Base-by-base conservation (phyloP, 2,329 filamentous ascomycete species). In the Herpotrichia juniperi region DNA sequence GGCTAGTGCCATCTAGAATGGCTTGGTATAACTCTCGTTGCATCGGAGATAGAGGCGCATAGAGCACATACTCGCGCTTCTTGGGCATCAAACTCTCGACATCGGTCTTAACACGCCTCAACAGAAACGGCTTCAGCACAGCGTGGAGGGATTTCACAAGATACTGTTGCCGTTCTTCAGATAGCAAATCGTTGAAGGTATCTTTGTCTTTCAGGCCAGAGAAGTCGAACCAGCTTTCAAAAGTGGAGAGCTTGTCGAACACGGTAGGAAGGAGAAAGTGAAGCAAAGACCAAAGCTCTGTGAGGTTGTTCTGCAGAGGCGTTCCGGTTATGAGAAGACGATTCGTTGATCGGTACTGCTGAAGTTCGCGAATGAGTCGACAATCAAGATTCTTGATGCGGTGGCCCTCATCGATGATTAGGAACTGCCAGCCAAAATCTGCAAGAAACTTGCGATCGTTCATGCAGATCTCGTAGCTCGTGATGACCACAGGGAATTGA, bases 351-450 rank as follows among this genome's bases (percentile, higher is more conserved):
- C 88, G 87, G 66, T 97, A 97, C 0, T 89, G 88, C 58, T 94
- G 86, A 0, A 99, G 78, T 60, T 96, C 91, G 42, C 91, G 88
- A 57, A 97, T 96, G 0, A 99, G 80, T 51, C 91, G 90, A 25
- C 93, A 96, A 44, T 97, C 93, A 57, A 96, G 88, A 59, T 99
- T 99, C 78, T 99, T 99, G 82, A 99, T 87, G 1, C 94, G 88
- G 69, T 99, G 94, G 0, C 94, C 94, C 75, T 99, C 94, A 62
- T 99, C 93, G 55, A 99, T 96, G 60, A 99, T 94, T 66, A 99
- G 97, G 63, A 96, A 97, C 48, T 96, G 91, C 94, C 94, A 99
- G 30, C 92, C 88, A 50, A 96, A 93, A 51, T 89, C 88, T 0
- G 87, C 86, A 4, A 99, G 77, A 30, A 87, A 87, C 46, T 91